Percentiles rank a stretch among this genome's conserved stretches.
Evolutionary conservation across 2,329 filamentous ascomycete species (phyloP).

Genomic region (Raffaelea ambrosiae): DNA sequence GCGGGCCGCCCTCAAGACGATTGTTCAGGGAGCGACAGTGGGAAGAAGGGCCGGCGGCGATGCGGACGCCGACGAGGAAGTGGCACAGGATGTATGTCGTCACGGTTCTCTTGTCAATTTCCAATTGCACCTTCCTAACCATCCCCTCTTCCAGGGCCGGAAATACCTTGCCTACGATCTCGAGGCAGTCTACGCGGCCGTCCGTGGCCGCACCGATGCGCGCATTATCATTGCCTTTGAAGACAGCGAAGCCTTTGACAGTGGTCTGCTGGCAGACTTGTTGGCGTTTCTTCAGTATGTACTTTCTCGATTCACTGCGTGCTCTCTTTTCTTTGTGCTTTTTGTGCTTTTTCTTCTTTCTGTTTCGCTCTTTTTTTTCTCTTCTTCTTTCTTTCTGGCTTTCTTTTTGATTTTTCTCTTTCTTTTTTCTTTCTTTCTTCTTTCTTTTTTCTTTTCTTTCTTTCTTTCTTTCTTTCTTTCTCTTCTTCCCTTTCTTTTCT

Average conservation of each 20-base stretch:
- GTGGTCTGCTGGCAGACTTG: conserved; percentile 60
- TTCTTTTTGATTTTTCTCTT: conserved; percentile 32
- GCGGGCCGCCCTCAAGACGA: conserved; percentile 62
- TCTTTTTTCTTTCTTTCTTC: background rate
- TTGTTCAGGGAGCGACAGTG: conserved; percentile 52
- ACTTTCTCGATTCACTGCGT: conserved; percentile 5
- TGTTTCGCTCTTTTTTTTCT: background rate
- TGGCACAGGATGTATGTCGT: conserved; percentile 38
- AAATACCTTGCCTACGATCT: conserved; percentile 73
- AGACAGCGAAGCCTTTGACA: conserved; percentile 77
- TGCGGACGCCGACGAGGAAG: conserved; percentile 45
- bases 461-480: background rate
- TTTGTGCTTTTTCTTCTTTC: conserved; percentile 28
- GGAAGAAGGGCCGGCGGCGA: conserved; percentile 26
- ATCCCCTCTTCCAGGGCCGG: conserved; percentile 25
- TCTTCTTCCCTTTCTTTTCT: background rate
- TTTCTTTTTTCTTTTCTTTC: background rate
- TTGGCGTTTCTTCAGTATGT: conserved; percentile 52
- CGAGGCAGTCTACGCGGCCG: conserved; percentile 56
- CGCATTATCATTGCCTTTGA: conserved; percentile 67
- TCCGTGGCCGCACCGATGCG: conserved; percentile 32
- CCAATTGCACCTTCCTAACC: too few species aligned
- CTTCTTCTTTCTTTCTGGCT: background rate
- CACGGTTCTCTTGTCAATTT: too few species aligned
- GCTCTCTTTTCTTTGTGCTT: conserved; percentile 16